Base-by-base conservation (phyloP, 148 eudicot species). In the Tetragonia tetragonoides region DNA sequence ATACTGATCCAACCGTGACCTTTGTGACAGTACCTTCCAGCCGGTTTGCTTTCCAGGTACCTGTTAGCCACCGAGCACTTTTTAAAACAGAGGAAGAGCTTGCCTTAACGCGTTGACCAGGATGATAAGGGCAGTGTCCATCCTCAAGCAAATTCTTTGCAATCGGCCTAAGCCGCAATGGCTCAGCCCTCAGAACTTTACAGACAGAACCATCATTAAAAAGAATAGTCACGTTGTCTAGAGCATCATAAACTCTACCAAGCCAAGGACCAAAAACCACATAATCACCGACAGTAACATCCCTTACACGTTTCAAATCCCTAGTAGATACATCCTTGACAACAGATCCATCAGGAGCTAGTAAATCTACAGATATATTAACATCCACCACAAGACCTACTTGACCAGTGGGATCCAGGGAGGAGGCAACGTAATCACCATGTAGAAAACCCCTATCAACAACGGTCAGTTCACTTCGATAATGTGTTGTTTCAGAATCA, bases 361-460 rank as follows among this genome's bases (percentile, higher is more conserved):
- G 77, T 77, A 96, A 84, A 83, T 93, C 97, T 74, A 96, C 90
- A 73, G 78, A 74, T 54, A 93, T 82, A 77, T 83, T 86, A 69
- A 90, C 92, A 84, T 88, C 93, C 49, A 92, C 94, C 74, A 96
- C 97, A 63, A 89, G 82, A 70, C 98, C 99, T 74, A 93, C 90
- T 86, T 96, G 99, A 51, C 98, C 98, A 12, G 93, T 91, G 59
- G 95, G 91, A 78, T 96, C 90, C 11, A 83, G 81, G 69, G 87
- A 90, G 77, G 97, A 83, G 82, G 98, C 95, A 68, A 96, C 99
- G 85, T 86, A 96, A 86, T 93, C 98, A 53, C 99, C 99, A 77
- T 88, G 97, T 70, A 89, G 79, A 68, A 93, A 96, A 42, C 90
- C 95, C 75, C 99, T 85, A 81, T 96, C 99, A 44, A 90, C 80